phyloP scores from a whole-genome alignment of 2,329 filamentous ascomycete species.

The Elsinoe batatas region DNA sequence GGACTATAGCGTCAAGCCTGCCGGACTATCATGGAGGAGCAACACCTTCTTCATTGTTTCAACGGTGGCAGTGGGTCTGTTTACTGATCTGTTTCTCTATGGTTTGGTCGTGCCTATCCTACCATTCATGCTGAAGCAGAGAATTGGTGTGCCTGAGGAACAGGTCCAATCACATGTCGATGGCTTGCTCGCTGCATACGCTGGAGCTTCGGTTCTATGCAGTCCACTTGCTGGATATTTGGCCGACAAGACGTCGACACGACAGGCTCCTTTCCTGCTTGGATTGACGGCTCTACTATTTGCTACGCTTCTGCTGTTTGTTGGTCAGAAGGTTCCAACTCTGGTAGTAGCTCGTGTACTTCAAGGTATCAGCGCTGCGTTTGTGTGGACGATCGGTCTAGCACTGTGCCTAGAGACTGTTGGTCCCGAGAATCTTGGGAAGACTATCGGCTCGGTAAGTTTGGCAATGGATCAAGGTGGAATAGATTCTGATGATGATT shows the following conservation, averaged over 20 bases:
- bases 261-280: constrained; percentile 48
- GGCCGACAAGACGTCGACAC: constrained; percentile 43
- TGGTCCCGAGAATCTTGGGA: constrained; percentile 46
- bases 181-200: constrained; percentile 45
- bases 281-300: constrained; percentile 44
- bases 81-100: constrained; percentile 52
- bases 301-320: constrained; percentile 46
- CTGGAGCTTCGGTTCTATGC: constrained; percentile 42
- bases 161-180: constrained; percentile 46
- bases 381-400: constrained; percentile 52
- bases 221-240: constrained; percentile 45
- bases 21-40: constrained; percentile 44
- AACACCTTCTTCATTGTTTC: constrained; percentile 49
- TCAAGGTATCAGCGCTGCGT: constrained; percentile 48
- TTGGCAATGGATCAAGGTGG: not conserved
- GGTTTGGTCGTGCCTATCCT: constrained; percentile 49
- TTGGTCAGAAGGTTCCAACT: constrained; percentile 39
- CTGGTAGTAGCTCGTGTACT: constrained; percentile 45
- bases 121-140: constrained; percentile 47
- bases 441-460: constrained; percentile 48
- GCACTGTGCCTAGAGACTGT: constrained; percentile 52
- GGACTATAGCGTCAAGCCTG: constrained; percentile 26
- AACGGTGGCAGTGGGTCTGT: constrained; percentile 47
- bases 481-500: not conserved
- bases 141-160: constrained; percentile 38